A percentile compares a stretch with the other conserved stretches of the same genome.
Evolutionary conservation across 331 rosid genomes (phyloP).

Genomic region (Prunus yedoensis): DNA sequence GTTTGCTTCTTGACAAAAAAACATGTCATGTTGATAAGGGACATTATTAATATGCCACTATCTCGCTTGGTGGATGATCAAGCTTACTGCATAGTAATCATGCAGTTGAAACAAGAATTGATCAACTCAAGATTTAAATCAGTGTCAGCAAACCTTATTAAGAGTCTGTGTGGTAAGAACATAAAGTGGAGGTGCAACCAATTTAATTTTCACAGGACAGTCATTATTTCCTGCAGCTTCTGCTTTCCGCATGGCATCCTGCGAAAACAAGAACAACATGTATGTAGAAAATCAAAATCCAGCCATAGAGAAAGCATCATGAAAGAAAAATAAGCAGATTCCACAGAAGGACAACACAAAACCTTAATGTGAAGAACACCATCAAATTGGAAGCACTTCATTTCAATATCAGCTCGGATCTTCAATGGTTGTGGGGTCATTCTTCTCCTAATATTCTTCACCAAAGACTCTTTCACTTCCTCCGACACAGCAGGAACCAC

Average conservation of each 20-base stretch:
- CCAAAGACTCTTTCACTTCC: constrained; percentile 76
- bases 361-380: constrained; percentile 98
- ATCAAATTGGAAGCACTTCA: constrained; percentile 97
- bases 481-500: constrained; percentile 85
- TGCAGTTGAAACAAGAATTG: background rate
- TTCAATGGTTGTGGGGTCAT: constrained; percentile 98
- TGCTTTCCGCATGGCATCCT: constrained; percentile 96
- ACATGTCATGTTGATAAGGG: background rate
- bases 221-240: constrained; percentile 91
- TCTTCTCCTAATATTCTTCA: constrained; percentile 81
- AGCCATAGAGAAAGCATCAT: background rate
- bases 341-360: background rate
- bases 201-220: constrained; percentile 95
- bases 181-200: constrained; percentile 96
- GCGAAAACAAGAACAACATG: constrained; percentile 20
- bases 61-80: background rate
- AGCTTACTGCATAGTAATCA: background rate
- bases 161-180: constrained; percentile 97
- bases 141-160: constrained; percentile 70
- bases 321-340: background rate
- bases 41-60: background rate
- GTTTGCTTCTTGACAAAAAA: background rate
- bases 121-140: background rate
- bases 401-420: constrained; percentile 94
- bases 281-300: background rate